Evolutionary conservation across 78 protist species (phyloP).

Genomic region (Cavenderia fasciculata): DNA sequence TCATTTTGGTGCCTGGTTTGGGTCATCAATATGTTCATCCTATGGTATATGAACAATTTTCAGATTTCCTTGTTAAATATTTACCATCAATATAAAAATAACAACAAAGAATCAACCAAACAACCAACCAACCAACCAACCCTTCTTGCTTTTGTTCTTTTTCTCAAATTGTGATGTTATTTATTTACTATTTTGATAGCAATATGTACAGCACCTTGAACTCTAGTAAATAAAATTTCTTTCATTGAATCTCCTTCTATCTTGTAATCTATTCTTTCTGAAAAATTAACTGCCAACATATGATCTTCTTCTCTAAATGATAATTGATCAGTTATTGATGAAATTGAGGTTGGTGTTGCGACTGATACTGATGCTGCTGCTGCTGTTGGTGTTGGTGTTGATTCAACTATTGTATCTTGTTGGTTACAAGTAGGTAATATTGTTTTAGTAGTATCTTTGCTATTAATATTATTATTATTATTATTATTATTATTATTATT

Average conservation of each 20-base stretch:
- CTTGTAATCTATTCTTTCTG: slow-evolving; percentile 57
- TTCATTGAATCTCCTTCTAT: slow-evolving; percentile 66
- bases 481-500: background rate
- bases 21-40: slow-evolving; percentile 1
- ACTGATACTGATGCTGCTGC: background rate
- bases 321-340: too few relatives aligned
- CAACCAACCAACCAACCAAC: background rate
- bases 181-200: slow-evolving; percentile 24
- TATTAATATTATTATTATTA: background rate
- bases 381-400: slow-evolving; percentile 19
- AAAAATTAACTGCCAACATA: slow-evolving; percentile 38
- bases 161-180: background rate
- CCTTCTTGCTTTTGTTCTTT: background rate
- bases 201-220: slow-evolving; percentile 50
- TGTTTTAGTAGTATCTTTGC: background rate
- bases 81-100: background rate
- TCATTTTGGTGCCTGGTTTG: background rate
- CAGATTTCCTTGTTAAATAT: background rate
- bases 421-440: too few relatives aligned
- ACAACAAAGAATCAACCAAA: background rate
- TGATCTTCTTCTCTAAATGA: slow-evolving; percentile 27
- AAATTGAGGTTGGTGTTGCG: background rate
- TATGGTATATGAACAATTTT: background rate
- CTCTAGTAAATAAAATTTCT: slow-evolving; percentile 52
- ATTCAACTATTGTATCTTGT: too few relatives aligned